phyloP scores from a whole-genome alignment of 805 yeast genomes.

The Ogataea methylovora region DNA sequence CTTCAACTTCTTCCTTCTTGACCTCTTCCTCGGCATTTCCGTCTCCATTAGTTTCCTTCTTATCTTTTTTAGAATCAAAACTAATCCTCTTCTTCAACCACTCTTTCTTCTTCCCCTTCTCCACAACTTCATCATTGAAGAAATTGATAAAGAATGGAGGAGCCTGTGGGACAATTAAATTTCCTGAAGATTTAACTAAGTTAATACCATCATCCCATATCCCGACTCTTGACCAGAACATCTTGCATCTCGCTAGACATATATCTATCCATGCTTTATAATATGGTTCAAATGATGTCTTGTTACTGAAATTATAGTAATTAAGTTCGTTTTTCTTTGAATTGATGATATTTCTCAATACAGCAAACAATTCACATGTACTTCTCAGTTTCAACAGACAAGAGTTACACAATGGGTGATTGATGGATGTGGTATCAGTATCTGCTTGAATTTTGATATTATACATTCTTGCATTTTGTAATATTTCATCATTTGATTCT shows the following conservation, averaged over 20 bases:
- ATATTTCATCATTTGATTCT: slow-evolving; percentile 59
- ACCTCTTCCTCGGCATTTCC: not conserved
- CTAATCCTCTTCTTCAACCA: not conserved
- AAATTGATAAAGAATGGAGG: too few species aligned
- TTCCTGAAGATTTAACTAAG: too few species aligned
- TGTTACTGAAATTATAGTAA: slow-evolving; percentile 16
- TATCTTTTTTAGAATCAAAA: not conserved
- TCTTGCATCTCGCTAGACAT: slow-evolving; percentile 55
- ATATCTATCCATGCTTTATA: slow-evolving; percentile 56
- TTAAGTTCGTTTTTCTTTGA: slow-evolving; percentile 40
- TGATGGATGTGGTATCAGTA: slow-evolving; percentile 22
- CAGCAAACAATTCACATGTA: slow-evolving; percentile 76
- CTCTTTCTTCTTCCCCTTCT: not conserved
- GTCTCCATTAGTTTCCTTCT: too few species aligned
- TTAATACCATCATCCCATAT: slow-evolving; percentile 48
- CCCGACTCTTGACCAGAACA: slow-evolving; percentile 83
- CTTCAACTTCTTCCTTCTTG: not conserved
- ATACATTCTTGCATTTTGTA: slow-evolving; percentile 75
- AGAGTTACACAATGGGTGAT: slow-evolving; percentile 70
- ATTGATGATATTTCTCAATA: slow-evolving; percentile 52
- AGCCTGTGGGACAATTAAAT: too few species aligned
- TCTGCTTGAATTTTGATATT: slow-evolving; percentile 37
- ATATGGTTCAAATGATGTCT: too few species aligned
- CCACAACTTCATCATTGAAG: not conserved
- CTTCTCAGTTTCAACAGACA: slow-evolving; percentile 77